Percentiles rank a stretch among this genome's conserved stretches.
These are phyloP conservation scores for Starmerella stellata DNA, from an alignment of 805 yeast genomes.

Conservation along the genomic window DNA sequence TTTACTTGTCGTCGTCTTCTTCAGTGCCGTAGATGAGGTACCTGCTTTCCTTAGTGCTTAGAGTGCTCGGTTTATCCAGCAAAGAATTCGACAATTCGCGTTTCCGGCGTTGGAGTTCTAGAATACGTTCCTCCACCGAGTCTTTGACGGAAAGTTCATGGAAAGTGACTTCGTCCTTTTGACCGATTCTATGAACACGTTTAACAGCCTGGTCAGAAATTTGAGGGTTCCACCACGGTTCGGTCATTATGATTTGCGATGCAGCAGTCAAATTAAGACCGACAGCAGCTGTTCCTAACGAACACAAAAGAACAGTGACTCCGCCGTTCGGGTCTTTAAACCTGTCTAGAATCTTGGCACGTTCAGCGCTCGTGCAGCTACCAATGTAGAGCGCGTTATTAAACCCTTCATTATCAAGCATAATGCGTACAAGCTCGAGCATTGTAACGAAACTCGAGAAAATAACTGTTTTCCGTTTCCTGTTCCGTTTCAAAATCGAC, in stretches of 20 bases:
- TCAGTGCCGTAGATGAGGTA: conserved; percentile 13
- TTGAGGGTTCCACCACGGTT: conserved; percentile 39
- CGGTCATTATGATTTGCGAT: conserved; percentile 27
- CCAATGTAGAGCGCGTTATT: conserved; percentile 26
- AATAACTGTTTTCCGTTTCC: conserved; percentile 28
- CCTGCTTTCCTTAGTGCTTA: conserved; percentile 17
- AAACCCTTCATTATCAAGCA: conserved; percentile 22
- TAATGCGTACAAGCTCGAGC: conserved; percentile 21
- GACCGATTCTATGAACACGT: conserved; percentile 35
- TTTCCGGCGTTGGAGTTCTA: conserved; percentile 24
- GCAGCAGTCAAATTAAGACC: conserved; percentile 31
- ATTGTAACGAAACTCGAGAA: conserved; percentile 30
- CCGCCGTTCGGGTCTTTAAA: conserved; percentile 19
- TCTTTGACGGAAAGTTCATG: conserved; percentile 26
- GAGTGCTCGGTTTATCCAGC: conserved; percentile 14
- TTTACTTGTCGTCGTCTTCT: too few relatives aligned
- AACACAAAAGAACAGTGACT: conserved; percentile 26
- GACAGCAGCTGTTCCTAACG: conserved; percentile 29
- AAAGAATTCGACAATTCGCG: conserved; percentile 22
- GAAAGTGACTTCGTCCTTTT: conserved; percentile 29
- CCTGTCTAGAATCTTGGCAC: conserved; percentile 21
- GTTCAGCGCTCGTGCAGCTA: conserved; percentile 19
- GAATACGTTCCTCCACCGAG: conserved; percentile 28
- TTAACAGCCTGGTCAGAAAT: conserved; percentile 35
- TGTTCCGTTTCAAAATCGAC: conserved; percentile 22